Base-by-base conservation (phyloP, 371 early-diverging fungal genomes). In the Synchytrium microbalum region DNA sequence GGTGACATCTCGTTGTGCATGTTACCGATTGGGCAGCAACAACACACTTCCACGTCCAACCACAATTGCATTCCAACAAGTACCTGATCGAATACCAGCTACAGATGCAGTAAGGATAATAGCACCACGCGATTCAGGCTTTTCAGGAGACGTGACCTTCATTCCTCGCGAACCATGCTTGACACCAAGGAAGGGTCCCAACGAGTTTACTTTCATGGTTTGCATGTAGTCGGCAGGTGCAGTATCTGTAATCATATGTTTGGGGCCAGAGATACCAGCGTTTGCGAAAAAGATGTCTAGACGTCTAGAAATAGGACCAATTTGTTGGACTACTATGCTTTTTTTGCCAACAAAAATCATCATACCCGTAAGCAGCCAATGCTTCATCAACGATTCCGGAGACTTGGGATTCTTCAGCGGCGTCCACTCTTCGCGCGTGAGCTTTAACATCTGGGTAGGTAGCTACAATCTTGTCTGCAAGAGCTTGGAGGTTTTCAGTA, bases 271-370 rank as follows among this genome's bases (percentile, higher is more conserved):
- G 57, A 55, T 28, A 63, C 81, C 80, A 23, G 80, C 80, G 62
- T 74, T 83, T 3, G 83, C 83, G 32, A 83, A 76, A 46, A 79
- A 83, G 3, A 83, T 80, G 68, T 83, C 83, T 25, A 83, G 59
- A 31, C 83, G 63, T 54, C 83, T 82, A 68, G 66, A 80, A n/a
- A n/a, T n/a, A n/a, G n/a, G n/a, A n/a, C n/a, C n/a, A 79, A 75
- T 23, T 75, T 57, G 53, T 79, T 69, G 38, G 79, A 58, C 13
- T 53, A 62, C 2, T 68, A n/a, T n/a, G n/a, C n/a, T n/a, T n/a
- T n/a, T n/a, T n/a, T n/a, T n/a, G n/a, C n/a, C n/a, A n/a, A n/a
- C n/a, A n/a, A n/a, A n/a, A n/a, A n/a, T n/a, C n/a, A n/a, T n/a
- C n/a, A n/a, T n/a, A n/a, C n/a, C n/a, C n/a, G n/a, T n/a, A n/a